These are phyloP conservation scores for Fraxinus albicans DNA, from an alignment of 305 asterid species.

Conservation along the genomic window DNA sequence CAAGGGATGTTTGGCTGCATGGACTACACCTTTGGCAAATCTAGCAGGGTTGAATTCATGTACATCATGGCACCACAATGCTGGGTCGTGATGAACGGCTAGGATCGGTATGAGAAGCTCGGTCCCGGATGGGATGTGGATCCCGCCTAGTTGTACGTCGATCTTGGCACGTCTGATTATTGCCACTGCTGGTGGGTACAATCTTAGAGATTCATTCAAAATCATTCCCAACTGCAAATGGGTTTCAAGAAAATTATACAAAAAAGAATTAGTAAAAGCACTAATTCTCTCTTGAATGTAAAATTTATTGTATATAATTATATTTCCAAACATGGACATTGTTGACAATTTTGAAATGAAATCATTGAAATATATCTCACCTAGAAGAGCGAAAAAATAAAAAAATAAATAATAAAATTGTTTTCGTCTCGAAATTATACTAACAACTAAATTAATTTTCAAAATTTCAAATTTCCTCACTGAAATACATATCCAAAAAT, in stretches of 20 bases:
- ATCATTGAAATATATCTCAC: not conserved
- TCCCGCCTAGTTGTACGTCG: slow-evolving; percentile 56
- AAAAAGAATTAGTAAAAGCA: not conserved
- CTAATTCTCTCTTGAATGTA: not conserved
- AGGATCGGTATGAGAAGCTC: slow-evolving; percentile 82
- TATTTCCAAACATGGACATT: not conserved
- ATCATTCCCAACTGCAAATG: slow-evolving; percentile 74
- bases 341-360: not conserved
- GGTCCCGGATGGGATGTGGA: slow-evolving; percentile 53
- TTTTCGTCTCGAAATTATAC: not conserved
- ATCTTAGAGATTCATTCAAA: slow-evolving; percentile 66
- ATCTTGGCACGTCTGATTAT: slow-evolving; percentile 63
- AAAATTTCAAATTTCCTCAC: not conserved
- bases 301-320: not conserved
- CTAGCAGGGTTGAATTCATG: slow-evolving; percentile 82
- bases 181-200: slow-evolving; percentile 93
- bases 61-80: slow-evolving; percentile 73
- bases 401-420: not conserved
- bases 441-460: no score
- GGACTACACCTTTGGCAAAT: slow-evolving; percentile 69
- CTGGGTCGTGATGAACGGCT: slow-evolving; percentile 78
- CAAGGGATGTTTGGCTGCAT: slow-evolving; percentile 74
- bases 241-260: slow-evolving; percentile 4
- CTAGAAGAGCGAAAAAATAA: not conserved
- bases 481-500: no score